These are phyloP conservation scores for Plectranthus barbatus DNA, from an alignment of 257 asterid genomes.

Conservation along the genomic window DNA sequence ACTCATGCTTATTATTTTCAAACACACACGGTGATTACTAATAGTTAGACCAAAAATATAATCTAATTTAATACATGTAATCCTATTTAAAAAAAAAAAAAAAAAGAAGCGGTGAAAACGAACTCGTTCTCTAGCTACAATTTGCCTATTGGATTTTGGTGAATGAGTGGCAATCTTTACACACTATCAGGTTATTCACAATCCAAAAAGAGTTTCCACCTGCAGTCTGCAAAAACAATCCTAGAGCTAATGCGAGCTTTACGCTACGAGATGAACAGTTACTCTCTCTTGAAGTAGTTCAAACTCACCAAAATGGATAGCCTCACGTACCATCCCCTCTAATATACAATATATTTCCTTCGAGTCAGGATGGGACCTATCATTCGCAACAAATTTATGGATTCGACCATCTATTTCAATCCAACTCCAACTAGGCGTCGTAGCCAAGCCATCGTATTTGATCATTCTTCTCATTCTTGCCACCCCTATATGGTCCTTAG, in stretches of 20 bases:
- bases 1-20: no score
- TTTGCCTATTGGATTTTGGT: slow-evolving; percentile 30
- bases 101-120: slow-evolving; percentile 52
- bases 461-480: slow-evolving; percentile 19
- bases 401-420: slow-evolving; percentile 14
- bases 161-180: slow-evolving; percentile 45
- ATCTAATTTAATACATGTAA: no score
- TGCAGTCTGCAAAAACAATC: slow-evolving; percentile 1
- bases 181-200: slow-evolving; percentile 45
- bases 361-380: slow-evolving; percentile 12
- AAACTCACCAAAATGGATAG: slow-evolving; percentile 8
- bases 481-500: slow-evolving; percentile 16
- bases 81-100: no score
- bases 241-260: slow-evolving; percentile 32
- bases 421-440: slow-evolving; percentile 23
- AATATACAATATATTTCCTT: slow-evolving; percentile 13
- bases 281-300: slow-evolving; percentile 7
- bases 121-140: slow-evolving; percentile 41
- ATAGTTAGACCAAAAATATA: no score
- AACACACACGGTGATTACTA: no score
- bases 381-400: slow-evolving; percentile 20
- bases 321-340: slow-evolving; percentile 15
- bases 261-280: slow-evolving; percentile 32
- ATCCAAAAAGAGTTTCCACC: slow-evolving; percentile 19
- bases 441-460: slow-evolving; percentile 13